Evolutionary conservation across 768 basidiomycete species (phyloP).

Genomic region (Podaxis sp.): DNA sequence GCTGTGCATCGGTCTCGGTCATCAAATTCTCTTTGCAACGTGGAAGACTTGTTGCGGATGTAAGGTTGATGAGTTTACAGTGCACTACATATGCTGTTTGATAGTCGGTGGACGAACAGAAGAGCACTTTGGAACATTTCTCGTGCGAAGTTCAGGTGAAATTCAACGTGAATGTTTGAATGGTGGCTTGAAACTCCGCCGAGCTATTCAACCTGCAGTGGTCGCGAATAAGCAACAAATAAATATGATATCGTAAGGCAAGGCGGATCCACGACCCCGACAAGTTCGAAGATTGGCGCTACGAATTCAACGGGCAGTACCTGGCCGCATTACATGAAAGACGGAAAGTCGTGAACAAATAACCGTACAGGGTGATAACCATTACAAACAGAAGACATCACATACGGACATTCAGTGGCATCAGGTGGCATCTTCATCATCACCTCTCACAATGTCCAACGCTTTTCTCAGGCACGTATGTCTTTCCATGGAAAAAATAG

Average conservation of each 20-base stretch:
- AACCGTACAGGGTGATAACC: neutral
- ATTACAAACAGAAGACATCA: neutral
- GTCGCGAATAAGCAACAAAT: neutral
- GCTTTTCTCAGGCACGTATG: slow-evolving; percentile 51
- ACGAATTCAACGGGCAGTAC: too few species aligned
- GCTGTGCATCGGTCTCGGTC: neutral
- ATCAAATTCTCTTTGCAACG: neutral
- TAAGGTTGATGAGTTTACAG: neutral
- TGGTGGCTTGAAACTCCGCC: neutral
- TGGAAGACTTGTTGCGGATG: neutral
- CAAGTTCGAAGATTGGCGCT: too few species aligned
- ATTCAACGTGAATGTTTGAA: neutral
- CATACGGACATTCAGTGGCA: neutral
- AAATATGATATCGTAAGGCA: neutral
- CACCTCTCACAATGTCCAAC: slow-evolving; percentile 29
- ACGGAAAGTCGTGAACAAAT: neutral
- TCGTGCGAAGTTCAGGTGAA: too few species aligned
- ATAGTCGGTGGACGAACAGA: neutral
- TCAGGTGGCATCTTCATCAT: neutral
- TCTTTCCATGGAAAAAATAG: slow-evolving; percentile 78
- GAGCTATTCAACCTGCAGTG: neutral
- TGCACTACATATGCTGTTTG: neutral
- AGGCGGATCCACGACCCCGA: neutral
- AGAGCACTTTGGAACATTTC: too few species aligned
- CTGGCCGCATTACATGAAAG: neutral